Conservation (phyloP, 2,329 filamentous ascomycete genomes). For the Sclerotiophoma versabilis region DNA sequence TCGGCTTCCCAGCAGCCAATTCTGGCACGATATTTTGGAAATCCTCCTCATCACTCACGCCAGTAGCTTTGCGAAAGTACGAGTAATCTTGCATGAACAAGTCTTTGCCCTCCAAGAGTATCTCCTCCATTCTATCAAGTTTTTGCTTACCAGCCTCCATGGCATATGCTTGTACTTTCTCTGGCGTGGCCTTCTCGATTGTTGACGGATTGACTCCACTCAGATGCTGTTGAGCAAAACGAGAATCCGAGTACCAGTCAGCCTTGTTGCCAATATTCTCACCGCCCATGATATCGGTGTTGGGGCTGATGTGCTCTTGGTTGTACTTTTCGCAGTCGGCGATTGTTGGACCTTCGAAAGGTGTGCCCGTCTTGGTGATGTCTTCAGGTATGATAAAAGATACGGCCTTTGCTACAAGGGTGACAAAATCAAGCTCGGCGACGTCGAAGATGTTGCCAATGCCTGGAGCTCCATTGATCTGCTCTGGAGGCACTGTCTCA, state of each 20-base stretch:
- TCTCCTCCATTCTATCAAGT: neutral
- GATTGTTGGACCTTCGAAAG: constrained; percentile 12
- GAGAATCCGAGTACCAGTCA: constrained; percentile 19
- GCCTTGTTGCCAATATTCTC: constrained; percentile 12
- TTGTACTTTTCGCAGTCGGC: constrained; percentile 18
- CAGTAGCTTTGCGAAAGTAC: constrained; percentile 14
- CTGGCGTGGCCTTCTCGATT: neutral
- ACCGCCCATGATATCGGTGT: constrained; percentile 18
- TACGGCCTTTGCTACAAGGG: neutral
- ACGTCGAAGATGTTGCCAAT: constrained; percentile 7
- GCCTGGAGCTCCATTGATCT: neutral
- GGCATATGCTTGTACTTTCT: neutral
- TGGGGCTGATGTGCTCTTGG: constrained; percentile 4
- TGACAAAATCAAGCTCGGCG: neutral
- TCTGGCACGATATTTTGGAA: constrained; percentile 9
- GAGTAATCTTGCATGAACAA: constrained; percentile 17
- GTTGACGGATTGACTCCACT: constrained; percentile 17
- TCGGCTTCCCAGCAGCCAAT: neutral
- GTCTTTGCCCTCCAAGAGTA: constrained; percentile 4
- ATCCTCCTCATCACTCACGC: neutral
- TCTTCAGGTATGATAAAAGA: constrained; percentile 11
- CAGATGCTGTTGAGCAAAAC: constrained; percentile 16
- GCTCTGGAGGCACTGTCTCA: neutral
- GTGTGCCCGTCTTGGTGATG: constrained; percentile 1
- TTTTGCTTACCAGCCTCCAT: constrained; percentile 9